These are phyloP conservation scores for Athelia sp. DNA, from an alignment of 1,284 basidiomycete genomes.

Conservation along the genomic window DNA sequence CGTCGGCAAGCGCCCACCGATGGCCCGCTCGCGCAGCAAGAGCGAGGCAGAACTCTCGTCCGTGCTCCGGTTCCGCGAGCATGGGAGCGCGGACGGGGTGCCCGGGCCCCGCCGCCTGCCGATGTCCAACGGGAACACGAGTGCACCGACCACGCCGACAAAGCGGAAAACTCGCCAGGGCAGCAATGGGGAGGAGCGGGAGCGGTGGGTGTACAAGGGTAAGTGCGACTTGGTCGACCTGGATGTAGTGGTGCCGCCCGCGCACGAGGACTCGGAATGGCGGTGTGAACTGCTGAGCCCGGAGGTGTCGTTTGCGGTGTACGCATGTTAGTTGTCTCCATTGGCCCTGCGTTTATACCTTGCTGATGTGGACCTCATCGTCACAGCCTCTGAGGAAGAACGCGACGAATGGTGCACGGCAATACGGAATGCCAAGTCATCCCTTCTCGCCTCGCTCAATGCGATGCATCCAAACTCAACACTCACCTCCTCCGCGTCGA, in stretches of 20 bases:
- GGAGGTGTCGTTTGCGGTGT: slow-evolving; percentile 72
- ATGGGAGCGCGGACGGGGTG: neutral
- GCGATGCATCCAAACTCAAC: slow-evolving; percentile 74
- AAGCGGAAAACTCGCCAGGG: slow-evolving; percentile 34
- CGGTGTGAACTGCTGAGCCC: slow-evolving; percentile 74
- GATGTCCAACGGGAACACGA: slow-evolving; percentile 19
- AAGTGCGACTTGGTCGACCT: slow-evolving; percentile 67
- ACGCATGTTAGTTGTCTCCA: slow-evolving; percentile 56
- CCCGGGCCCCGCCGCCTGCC: neutral
- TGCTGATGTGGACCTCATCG: slow-evolving; percentile 1
- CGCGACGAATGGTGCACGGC: slow-evolving; percentile 66
- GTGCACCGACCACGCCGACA: slow-evolving; percentile 20
- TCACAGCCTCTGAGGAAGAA: slow-evolving; percentile 47
- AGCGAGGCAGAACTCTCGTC: slow-evolving; percentile 52
- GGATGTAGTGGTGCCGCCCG: slow-evolving; percentile 62
- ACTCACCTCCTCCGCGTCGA: slow-evolving; percentile 69
- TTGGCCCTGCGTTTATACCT: no score
- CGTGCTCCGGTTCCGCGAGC: slow-evolving; percentile 1
- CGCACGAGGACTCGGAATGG: slow-evolving; percentile 40
- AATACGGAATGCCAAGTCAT: slow-evolving; percentile 70
- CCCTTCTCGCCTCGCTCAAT: slow-evolving; percentile 62
- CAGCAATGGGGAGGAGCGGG: slow-evolving; percentile 33
- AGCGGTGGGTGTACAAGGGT: slow-evolving; percentile 68
- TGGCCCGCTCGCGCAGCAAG: slow-evolving; percentile 49
- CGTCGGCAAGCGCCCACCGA: slow-evolving; percentile 21